These are phyloP conservation scores for Chlorociboria aeruginascens DNA, from an alignment of 495 filamentous ascomycete species.

Conservation along the genomic window DNA sequence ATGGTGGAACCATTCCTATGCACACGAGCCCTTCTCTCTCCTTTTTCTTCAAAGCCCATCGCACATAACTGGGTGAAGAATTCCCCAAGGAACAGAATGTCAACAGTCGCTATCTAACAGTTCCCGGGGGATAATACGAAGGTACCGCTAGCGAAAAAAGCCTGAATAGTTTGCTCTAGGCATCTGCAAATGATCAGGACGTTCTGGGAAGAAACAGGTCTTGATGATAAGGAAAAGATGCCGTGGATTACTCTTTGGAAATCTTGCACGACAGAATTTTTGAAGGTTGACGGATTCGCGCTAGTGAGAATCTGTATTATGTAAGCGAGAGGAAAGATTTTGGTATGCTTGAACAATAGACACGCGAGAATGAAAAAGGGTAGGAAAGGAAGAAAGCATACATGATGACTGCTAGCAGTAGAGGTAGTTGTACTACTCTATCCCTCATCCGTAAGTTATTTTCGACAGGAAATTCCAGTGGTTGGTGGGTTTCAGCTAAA, in stretches of 20 bases:
- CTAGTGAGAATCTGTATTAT: slow-evolving; percentile 2
- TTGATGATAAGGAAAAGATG: slow-evolving; percentile 23
- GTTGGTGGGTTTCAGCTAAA: slow-evolving; percentile 23
- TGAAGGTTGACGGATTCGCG: neutral
- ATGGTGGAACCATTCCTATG: too few species aligned
- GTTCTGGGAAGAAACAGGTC: slow-evolving; percentile 19
- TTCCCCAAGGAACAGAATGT: slow-evolving; percentile 6
- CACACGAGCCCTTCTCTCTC: too few species aligned
- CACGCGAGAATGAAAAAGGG: neutral
- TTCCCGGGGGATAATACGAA: slow-evolving; percentile 18
- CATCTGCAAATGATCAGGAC: slow-evolving; percentile 22
- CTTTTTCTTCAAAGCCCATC: too few species aligned
- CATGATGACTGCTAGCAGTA: slow-evolving; percentile 37
- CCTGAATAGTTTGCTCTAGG: slow-evolving; percentile 16
- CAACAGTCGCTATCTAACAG: slow-evolving; percentile 21
- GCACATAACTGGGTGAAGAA: too few species aligned
- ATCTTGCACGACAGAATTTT: neutral
- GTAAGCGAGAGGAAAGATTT: slow-evolving; percentile 8
- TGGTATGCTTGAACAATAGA: neutral
- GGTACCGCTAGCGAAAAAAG: slow-evolving; percentile 26
- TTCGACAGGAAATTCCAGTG: neutral
- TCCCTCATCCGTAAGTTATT: slow-evolving; percentile 23
- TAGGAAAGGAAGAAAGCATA: neutral
- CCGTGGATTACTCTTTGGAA: slow-evolving; percentile 4
- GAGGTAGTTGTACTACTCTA: slow-evolving; percentile 30